phyloP scores from a whole-genome alignment of 2,329 filamentous ascomycete species.

The Exophiala bonariae region DNA sequence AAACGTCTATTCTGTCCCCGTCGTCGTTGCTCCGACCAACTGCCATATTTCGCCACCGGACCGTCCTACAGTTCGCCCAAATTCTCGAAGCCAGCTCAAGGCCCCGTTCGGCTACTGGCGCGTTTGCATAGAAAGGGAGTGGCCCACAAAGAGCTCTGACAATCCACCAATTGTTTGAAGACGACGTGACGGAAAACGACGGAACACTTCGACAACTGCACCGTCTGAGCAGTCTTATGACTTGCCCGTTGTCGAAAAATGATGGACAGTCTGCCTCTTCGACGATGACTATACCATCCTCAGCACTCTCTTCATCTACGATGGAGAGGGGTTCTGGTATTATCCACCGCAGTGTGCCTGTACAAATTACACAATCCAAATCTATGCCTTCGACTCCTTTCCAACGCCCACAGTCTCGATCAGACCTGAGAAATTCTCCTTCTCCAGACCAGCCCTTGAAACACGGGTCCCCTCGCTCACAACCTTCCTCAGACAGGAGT shows the following conservation, averaged over 20 bases:
- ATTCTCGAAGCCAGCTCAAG: no score
- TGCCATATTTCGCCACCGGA: no score
- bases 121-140: no score
- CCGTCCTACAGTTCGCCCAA: no score
- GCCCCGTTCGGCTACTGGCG: no score
- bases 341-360: slow-evolving; percentile 1
- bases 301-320: slow-evolving; percentile 2
- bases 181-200: neutral
- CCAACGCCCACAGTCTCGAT: slow-evolving; percentile 80
- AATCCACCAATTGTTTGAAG: neutral
- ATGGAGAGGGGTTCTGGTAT: slow-evolving; percentile 10
- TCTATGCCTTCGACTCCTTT: slow-evolving; percentile 93
- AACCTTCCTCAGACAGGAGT: slow-evolving; percentile 79
- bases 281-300: slow-evolving; percentile 21
- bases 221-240: slow-evolving; percentile 20
- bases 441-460: slow-evolving; percentile 72
- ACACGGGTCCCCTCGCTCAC: slow-evolving; percentile 84
- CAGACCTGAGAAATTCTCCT: slow-evolving; percentile 74
- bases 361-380: slow-evolving; percentile 61
- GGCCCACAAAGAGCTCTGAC: no score
- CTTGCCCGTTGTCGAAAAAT: slow-evolving; percentile 17
- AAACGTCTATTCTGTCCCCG: no score
- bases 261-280: slow-evolving; percentile 17
- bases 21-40: no score
- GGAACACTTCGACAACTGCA: neutral